Base-by-base conservation (phyloP, 345 rosid genomes). In the Brassica rapa region DNA sequence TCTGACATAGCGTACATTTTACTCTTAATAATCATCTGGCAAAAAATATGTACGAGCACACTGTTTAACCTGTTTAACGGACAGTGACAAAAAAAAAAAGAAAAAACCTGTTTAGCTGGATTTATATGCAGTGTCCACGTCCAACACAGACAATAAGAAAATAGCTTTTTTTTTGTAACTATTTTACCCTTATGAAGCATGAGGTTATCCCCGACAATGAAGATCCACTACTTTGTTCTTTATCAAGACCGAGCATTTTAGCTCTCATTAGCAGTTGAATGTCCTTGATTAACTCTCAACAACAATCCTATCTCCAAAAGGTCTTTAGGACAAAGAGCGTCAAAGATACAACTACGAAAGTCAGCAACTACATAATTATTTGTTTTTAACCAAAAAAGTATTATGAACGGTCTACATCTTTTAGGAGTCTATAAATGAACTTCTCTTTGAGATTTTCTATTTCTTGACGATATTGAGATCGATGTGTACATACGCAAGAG, bases 401-500 rank as follows among this genome's bases (percentile, higher is more conserved):
- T n/a, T 23, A 37, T 63, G 53, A 19, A 27, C n/a, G 29, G 72
- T 72, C 66, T 11, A 15, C n/a, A 10, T 78, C 4, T 16, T 59
- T 66, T 11, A 46, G 0, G 70, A 79, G 82, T 80, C 66, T 53
- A 74, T 25, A 62, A 19, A 15, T 35, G 67, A 68, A 41, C 2
- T 21, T 21, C 14, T 53, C 43, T 24, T 2, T 6, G n/a, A 74
- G 81, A 81, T 84, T 65, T 75, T 75, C 83, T 76, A 81, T 73
- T 80, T 80, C 73, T 2, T 76, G 69, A 9, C 83, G 66, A 93
- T 83, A 49, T 90, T 90, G 75, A 91, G 90, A 87, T 96, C 98
- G 0, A 85, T 70, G 86, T 88, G 95, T 51, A 91, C 89, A 82
- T 93, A 96, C 3, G 93, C 94, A 41, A 91, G 83, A 41, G 86